Evolutionary conservation across 2,329 filamentous ascomycete species (phyloP).

Genomic region (Akanthomyces dipterigenus): DNA sequence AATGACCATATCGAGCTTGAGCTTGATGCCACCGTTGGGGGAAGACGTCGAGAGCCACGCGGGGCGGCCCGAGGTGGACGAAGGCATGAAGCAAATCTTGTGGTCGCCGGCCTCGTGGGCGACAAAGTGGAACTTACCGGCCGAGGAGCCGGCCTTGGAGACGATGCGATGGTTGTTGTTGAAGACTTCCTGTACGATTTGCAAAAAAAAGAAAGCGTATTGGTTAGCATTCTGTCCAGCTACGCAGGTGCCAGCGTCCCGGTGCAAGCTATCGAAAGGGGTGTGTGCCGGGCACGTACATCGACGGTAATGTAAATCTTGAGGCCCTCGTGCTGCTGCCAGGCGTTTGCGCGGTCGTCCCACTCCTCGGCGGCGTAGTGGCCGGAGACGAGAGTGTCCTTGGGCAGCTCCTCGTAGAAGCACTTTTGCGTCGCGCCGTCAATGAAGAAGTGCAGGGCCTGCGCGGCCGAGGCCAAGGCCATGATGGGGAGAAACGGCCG

Average conservation of each 20-base stretch:
- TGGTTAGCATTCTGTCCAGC: conserved; percentile 7
- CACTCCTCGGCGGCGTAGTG: conserved; percentile 84
- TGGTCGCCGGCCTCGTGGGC: conserved; percentile 93
- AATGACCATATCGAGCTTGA: conserved; percentile 86
- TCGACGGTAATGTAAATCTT: conserved; percentile 89
- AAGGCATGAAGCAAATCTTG: conserved; percentile 87
- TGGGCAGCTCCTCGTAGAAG: conserved; percentile 97
- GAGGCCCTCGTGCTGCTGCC: conserved; percentile 66
- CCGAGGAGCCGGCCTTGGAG: conserved; percentile 67
- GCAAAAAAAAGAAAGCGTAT: background rate
- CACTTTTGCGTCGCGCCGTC: conserved; percentile 82
- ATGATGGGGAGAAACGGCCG: conserved; percentile 58
- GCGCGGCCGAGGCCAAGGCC: conserved; percentile 57
- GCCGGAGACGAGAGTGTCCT: conserved; percentile 93
- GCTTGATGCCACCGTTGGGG: conserved; percentile 69
- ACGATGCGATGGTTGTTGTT: conserved; percentile 97
- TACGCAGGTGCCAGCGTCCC: background rate
- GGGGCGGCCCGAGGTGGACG: conserved; percentile 59
- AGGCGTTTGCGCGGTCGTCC: conserved; percentile 61
- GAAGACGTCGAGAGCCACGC: conserved; percentile 64
- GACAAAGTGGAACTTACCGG: conserved; percentile 90
- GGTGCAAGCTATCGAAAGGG: background rate
- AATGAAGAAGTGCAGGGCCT: conserved; percentile 93
- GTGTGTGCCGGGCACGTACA: conserved; percentile 35
- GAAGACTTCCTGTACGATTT: conserved; percentile 68